A percentile compares a stretch with the other conserved stretches of the same genome.
phyloP scores from a whole-genome alignment of 2,329 filamentous ascomycete species.

The Aaosphaeria arxii region DNA sequence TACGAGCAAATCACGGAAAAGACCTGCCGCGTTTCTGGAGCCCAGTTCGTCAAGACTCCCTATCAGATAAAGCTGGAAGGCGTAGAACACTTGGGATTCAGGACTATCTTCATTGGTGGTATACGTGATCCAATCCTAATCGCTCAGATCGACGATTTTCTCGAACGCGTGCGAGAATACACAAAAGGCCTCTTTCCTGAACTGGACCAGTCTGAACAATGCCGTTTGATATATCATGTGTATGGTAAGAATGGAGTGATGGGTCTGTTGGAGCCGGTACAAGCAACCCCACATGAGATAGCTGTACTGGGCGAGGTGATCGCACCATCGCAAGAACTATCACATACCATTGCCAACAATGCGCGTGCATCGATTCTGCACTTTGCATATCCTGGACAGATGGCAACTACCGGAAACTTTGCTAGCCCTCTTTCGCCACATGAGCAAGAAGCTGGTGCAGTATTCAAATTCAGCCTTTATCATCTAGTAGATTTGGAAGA shows the following conservation, averaged over 20 bases:
- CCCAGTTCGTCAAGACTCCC: not conserved
- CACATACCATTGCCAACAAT: not conserved
- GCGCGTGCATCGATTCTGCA: not conserved
- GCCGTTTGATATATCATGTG: conserved; percentile 1
- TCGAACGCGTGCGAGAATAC: conserved; percentile 6
- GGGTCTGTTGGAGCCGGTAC: not conserved
- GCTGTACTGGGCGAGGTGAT: not conserved
- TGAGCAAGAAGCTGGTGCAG: not conserved
- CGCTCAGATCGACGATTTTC: conserved; percentile 13
- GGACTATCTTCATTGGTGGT: conserved; percentile 12
- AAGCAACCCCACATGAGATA: not conserved
- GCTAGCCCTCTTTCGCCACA: not conserved
- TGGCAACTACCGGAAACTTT: not conserved
- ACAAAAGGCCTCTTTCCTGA: conserved; percentile 1
- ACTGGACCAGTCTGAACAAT: conserved; percentile 1
- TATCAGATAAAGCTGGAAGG: conserved; percentile 16
- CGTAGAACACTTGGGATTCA: conserved; percentile 7
- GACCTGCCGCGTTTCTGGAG: not conserved
- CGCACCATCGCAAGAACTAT: not conserved
- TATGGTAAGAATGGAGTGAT: not conserved
- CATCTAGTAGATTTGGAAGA: not conserved
- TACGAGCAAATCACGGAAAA: conserved; percentile 1
- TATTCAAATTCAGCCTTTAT: not conserved
- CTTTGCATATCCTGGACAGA: not conserved
- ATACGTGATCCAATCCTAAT: conserved; percentile 13